phyloP scores from a whole-genome alignment of 2,329 filamentous ascomycete genomes.

The Claviceps capensis region DNA sequence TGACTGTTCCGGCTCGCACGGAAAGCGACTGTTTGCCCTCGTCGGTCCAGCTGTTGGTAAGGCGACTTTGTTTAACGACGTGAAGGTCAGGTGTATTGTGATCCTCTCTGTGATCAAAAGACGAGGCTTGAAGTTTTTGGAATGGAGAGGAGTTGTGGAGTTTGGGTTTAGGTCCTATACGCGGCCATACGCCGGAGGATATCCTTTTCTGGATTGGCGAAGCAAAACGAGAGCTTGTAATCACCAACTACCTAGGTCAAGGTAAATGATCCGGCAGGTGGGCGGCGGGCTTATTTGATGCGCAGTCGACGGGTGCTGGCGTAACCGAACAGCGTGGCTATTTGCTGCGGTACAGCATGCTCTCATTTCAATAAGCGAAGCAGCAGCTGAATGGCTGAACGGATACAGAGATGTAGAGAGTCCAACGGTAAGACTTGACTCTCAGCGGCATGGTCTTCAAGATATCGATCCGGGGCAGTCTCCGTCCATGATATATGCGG shows the following conservation, averaged over 20 bases:
- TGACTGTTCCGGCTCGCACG: neutral
- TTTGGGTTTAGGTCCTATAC: neutral
- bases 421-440: neutral
- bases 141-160: neutral
- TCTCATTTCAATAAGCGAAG: no score
- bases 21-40: neutral
- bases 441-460: neutral
- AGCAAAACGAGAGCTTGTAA: neutral
- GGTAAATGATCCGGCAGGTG: neutral
- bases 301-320: neutral
- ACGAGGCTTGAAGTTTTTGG: neutral
- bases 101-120: neutral
- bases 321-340: neutral
- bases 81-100: neutral
- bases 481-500: neutral
- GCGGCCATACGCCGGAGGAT: neutral
- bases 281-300: neutral
- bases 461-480: neutral
- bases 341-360: neutral
- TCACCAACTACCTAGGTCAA: neutral
- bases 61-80: neutral
- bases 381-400: no score
- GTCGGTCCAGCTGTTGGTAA: neutral
- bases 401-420: no score
- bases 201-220: neutral